phyloP scores from a whole-genome alignment of 2,329 filamentous ascomycete genomes.

The Beauveria bassiana region DNA sequence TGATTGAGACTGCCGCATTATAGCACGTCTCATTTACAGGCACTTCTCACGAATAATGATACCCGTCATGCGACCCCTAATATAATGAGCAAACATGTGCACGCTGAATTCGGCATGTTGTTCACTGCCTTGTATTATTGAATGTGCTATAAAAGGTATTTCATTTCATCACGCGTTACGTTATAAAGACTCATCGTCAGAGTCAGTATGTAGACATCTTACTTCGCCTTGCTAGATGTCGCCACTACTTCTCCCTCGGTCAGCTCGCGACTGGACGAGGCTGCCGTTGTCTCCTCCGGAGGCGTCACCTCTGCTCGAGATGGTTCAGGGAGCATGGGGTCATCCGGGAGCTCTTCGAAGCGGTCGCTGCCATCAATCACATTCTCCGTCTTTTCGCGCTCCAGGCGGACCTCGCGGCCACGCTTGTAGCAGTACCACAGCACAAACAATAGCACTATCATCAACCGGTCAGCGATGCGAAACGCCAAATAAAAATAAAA shows the following conservation, averaged over 20 bases:
- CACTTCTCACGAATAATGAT: slow-evolving; percentile 1
- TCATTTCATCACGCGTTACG: slow-evolving; percentile 3
- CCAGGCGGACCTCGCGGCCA: slow-evolving; percentile 75
- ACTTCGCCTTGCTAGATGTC: not conserved
- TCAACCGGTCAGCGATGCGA: not conserved
- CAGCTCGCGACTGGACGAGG: not conserved
- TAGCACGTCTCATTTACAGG: not conserved
- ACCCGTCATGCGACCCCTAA: not conserved
- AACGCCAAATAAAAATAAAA: no score
- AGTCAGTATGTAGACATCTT: not conserved
- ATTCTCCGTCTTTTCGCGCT: slow-evolving; percentile 40
- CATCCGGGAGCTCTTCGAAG: slow-evolving; percentile 44
- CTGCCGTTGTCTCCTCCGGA: not conserved
- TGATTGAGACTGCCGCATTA: slow-evolving; percentile 30
- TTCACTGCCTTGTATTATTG: not conserved
- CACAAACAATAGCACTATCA: slow-evolving; percentile 74
- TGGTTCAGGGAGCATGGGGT: slow-evolving; percentile 32
- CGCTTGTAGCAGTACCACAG: slow-evolving; percentile 99
- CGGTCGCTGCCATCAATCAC: slow-evolving; percentile 31
- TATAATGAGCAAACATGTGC: not conserved
- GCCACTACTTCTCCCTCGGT: not conserved
- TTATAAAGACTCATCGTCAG: not conserved
- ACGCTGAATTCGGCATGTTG: not conserved
- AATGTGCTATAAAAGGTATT: not conserved
- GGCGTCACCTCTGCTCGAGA: slow-evolving; percentile 15